Conservation (phyloP, 78 protist species). For the Chrysochromulina parva region DNA sequence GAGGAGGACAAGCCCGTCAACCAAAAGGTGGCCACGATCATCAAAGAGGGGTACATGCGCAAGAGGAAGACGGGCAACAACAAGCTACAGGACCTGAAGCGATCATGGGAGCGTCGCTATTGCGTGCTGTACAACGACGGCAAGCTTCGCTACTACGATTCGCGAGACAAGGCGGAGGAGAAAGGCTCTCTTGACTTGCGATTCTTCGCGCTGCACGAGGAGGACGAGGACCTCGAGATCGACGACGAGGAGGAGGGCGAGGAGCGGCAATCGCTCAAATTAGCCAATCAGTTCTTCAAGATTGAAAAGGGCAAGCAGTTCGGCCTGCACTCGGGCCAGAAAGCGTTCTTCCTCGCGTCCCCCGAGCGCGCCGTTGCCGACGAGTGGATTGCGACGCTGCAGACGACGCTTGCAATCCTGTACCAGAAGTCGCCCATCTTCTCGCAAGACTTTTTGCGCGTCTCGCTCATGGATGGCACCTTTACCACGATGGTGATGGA, state of each 20-base stretch:
- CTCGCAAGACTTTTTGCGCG: neutral
- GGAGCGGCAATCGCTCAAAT: neutral
- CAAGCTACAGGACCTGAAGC: neutral
- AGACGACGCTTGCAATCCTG: neutral
- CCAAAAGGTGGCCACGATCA: neutral
- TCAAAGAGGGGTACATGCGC: neutral
- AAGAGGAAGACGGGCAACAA: neutral
- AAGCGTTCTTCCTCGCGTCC: neutral
- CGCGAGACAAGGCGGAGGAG: neutral
- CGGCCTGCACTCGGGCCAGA: neutral
- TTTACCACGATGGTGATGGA: neutral
- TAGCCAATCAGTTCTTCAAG: neutral
- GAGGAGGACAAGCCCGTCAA: neutral
- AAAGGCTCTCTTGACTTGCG: neutral
- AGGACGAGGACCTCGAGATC: neutral
- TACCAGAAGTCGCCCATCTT: neutral
- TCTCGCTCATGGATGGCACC: neutral
- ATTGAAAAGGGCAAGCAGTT: neutral
- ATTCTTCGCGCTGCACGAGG: neutral
- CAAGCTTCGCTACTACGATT: neutral
- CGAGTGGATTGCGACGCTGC: constrained; percentile 1
- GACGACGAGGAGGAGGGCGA: neutral
- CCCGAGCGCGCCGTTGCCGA: neutral
- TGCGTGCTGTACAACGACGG: neutral
- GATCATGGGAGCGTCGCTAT: neutral